Base-by-base conservation (phyloP, 2,329 filamentous ascomycete species). In the Trichoderma koningiopsis region DNA sequence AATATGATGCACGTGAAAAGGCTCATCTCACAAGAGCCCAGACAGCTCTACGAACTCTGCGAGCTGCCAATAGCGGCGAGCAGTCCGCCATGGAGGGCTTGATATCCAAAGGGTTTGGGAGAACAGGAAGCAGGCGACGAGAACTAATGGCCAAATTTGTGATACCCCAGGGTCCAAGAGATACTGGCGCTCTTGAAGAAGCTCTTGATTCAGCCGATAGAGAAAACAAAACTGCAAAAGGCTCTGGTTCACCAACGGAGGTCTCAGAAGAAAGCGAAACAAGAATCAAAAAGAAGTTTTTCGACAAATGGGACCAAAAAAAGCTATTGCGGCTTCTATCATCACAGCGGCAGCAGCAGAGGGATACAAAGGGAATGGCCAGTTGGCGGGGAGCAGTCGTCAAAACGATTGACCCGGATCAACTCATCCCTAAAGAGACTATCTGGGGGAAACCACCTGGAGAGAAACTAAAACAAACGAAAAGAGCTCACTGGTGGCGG, bases 31-130 rank as follows among this genome's bases (percentile, higher is more conserved):
- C 79, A 13, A 75, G 81, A 29, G 86, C 83, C 2, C 77, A 78
- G 57, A 76, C 79, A 29, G 73, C 78, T n/a, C 79, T 88, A 24
- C 82, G 83, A 43, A 79, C 77, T 13, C 77, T 91, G 0, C 82
- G 84, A 40, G 85, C 85, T 3, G 87, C 87, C 72, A 86, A 86
- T 71, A 75, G 79, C 13, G 88, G 88, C 40, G 80, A 87, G 70
- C 70, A 79, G 40, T 62, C 71, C 0, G 82, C 83, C 61, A 82
- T 90, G 79, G 76, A 80, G 35, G 79, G 76, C 11, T 76, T 90
- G 10, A 79, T 89, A 37, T 72, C 80, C 55, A 75, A 82, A 24
- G 83, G 81, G 1, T 88, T 89, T 73, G 88, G 86, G 7, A 82
- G 88, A 35, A 72, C 77, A 0, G 88, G 88, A 22, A 81, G 79